Base-by-base conservation (phyloP, 352 stramenopile genomes). In the Phytophthora tentaculata region DNA sequence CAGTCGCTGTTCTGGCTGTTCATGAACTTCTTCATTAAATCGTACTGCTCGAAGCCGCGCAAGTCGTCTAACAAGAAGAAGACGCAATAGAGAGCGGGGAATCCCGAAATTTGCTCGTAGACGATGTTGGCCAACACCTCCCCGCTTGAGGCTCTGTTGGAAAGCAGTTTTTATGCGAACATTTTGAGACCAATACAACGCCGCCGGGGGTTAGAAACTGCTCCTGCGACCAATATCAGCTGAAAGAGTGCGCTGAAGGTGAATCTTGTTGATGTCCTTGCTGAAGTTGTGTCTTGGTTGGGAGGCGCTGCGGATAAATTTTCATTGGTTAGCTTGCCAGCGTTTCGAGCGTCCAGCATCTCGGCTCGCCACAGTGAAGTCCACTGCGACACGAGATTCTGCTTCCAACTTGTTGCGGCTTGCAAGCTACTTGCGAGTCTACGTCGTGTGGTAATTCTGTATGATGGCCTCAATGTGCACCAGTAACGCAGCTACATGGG, bases 21-120 rank as follows among this genome's bases (percentile, higher is more conserved):
- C 81, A 93, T 79, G 76, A 95, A 99, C 77, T 99, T 99, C 76
- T 99, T 97, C 76, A 83, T 99, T 45, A 77, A 92, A 62, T 98
- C 91, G 43, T 99, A 99, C 88, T 90, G 81, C 79, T 57, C 67
- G 24, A 84, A 84, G 67, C 75, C 79, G 47, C 69, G 79, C 63
- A 82, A 82, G 67, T 68, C 67, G 62, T 60, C 65, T 13, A 50
- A 49, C 45, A 80, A 71, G 66, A 88, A 82, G 73, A 88, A 88
- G 74, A 84, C 67, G 49, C 74, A 85, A 56, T 88, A 85, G 58
- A 69, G 60, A 55, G 56, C 51, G 16, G 52, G 13, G 59, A n/a
- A n/a, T 37, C 35, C 10, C 20, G 23, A 59, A 48, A 57, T 13
- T 17, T n/a, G n/a, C n/a, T 58, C 32, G 59, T 58, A 58, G n/a